Percentiles rank a stretch among this genome's conserved stretches.
These are phyloP conservation scores for Hypoxylon rubiginosum DNA, from an alignment of 2,329 filamentous ascomycete genomes.

Conservation along the genomic window DNA sequence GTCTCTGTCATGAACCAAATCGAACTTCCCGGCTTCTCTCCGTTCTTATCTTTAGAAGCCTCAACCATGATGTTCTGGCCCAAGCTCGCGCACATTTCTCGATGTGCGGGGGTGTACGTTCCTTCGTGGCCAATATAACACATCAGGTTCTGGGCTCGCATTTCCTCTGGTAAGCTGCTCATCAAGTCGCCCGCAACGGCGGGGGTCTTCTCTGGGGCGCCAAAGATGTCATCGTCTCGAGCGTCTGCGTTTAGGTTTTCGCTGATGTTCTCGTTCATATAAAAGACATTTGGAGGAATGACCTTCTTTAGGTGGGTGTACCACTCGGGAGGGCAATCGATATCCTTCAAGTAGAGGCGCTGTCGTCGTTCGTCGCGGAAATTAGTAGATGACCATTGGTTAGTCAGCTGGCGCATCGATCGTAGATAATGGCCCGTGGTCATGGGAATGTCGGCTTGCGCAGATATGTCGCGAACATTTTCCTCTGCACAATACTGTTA, in stretches of 20 bases:
- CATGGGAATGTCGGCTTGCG: slow-evolving; percentile 81
- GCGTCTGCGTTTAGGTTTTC: slow-evolving; percentile 44
- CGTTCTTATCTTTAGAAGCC: slow-evolving; percentile 78
- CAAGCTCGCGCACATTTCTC: slow-evolving; percentile 96
- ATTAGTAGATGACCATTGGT: slow-evolving; percentile 82
- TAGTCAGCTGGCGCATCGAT: slow-evolving; percentile 85
- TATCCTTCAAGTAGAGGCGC: slow-evolving; percentile 94
- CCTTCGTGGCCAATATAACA: slow-evolving; percentile 98
- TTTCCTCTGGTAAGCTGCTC: slow-evolving; percentile 87
- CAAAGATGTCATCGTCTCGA: slow-evolving; percentile 60
- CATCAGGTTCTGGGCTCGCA: slow-evolving; percentile 97
- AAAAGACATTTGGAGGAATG: slow-evolving; percentile 87
- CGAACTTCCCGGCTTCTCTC: slow-evolving; percentile 87
- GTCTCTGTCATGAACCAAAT: slow-evolving; percentile 99
- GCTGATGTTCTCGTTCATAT: slow-evolving; percentile 83
- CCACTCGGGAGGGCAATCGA: slow-evolving; percentile 93
- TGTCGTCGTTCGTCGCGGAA: slow-evolving; percentile 85
- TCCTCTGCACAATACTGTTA: slow-evolving; percentile 71
- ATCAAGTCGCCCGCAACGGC: slow-evolving; percentile 90
- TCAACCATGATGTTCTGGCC: slow-evolving; percentile 99
- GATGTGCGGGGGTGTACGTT: slow-evolving; percentile 93
- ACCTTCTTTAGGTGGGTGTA: slow-evolving; percentile 80
- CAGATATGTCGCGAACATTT: slow-evolving; percentile 83
- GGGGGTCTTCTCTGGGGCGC: slow-evolving; percentile 66
- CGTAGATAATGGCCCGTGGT: slow-evolving; percentile 91